Evolutionary conservation across 2,329 filamentous ascomycete genomes (phyloP).

Genomic region (Penicillium sp.): DNA sequence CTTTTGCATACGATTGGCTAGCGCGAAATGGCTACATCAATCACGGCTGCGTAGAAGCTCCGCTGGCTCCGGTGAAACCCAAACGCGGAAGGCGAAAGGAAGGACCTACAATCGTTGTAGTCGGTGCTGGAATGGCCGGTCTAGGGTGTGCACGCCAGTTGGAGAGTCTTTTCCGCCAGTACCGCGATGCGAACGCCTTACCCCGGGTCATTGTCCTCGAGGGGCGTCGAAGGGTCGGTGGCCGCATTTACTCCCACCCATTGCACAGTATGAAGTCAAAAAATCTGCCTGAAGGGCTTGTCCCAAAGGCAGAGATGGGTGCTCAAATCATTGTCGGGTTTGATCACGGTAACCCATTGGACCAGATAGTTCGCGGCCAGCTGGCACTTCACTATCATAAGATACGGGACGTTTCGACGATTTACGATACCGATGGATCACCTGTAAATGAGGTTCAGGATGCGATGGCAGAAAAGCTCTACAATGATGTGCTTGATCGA

Average conservation of each 20-base stretch:
- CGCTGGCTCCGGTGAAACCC: constrained; percentile 43
- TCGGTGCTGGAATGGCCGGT: constrained; percentile 93
- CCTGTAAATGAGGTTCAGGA: constrained; percentile 77
- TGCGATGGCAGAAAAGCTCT: constrained; percentile 81
- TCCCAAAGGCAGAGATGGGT: constrained; percentile 88
- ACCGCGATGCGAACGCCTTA: constrained; percentile 65
- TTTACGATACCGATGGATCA: constrained; percentile 69
- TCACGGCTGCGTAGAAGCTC: constrained; percentile 83
- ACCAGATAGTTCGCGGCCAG: constrained; percentile 86
- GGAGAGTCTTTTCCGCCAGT: constrained; percentile 79
- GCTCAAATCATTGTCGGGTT: constrained; percentile 98
- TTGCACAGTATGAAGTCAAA: constrained; percentile 59
- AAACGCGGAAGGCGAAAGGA: constrained; percentile 47
- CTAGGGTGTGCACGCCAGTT: constrained; percentile 89
- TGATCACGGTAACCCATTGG: constrained; percentile 89
- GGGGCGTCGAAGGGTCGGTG: constrained; percentile 81
- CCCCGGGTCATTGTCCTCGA: constrained; percentile 79
- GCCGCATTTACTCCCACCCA: constrained; percentile 85
- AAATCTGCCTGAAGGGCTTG: constrained; percentile 54
- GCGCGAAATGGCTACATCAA: constrained; percentile 92
- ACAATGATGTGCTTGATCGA: constrained; percentile 90
- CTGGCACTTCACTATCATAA: constrained; percentile 82
- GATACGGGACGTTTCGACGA: constrained; percentile 74
- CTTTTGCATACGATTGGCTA: constrained; percentile 89
- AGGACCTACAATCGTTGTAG: constrained; percentile 74